phyloP scores from a whole-genome alignment of 2,329 filamentous ascomycete species.

The Claviceps humidiphila region DNA sequence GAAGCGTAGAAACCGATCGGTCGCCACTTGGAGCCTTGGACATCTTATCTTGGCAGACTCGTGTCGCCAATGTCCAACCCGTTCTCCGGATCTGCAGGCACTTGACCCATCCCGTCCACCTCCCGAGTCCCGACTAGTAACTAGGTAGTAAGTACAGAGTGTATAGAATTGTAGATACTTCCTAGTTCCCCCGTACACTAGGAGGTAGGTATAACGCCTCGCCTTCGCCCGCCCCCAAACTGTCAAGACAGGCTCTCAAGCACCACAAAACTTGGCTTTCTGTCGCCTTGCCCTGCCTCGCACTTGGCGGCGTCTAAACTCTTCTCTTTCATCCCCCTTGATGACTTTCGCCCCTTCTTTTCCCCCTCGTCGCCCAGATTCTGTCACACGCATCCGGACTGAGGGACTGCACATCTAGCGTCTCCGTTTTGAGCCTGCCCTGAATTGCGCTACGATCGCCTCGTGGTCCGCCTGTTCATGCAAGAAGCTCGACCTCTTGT shows the following conservation, averaged over 20 bases:
- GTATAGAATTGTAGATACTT: background rate
- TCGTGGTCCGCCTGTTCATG: background rate
- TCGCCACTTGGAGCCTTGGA: background rate
- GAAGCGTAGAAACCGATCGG: background rate
- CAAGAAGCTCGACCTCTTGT: background rate
- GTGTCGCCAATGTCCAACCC: constrained; percentile 3
- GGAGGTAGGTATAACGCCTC: background rate
- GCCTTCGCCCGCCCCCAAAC: background rate
- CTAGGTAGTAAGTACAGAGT: background rate
- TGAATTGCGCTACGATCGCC: background rate
- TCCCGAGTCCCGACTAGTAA: background rate
- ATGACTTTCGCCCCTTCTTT: background rate
- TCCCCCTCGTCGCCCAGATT: background rate
- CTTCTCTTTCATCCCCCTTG: background rate
- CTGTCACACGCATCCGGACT: background rate
- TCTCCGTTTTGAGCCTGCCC: background rate
- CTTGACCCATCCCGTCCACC: constrained; percentile 6
- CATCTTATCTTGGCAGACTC: constrained; percentile 2
- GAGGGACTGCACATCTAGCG: background rate
- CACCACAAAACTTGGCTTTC: background rate
- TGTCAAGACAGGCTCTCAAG: background rate
- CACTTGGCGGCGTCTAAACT: background rate
- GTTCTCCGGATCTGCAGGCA: constrained; percentile 13
- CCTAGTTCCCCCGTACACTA: background rate
- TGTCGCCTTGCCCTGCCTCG: constrained; percentile 1